These are phyloP conservation scores for Boletus vermiculosoides DNA, from an alignment of 768 basidiomycete genomes.

Conservation along the genomic window DNA sequence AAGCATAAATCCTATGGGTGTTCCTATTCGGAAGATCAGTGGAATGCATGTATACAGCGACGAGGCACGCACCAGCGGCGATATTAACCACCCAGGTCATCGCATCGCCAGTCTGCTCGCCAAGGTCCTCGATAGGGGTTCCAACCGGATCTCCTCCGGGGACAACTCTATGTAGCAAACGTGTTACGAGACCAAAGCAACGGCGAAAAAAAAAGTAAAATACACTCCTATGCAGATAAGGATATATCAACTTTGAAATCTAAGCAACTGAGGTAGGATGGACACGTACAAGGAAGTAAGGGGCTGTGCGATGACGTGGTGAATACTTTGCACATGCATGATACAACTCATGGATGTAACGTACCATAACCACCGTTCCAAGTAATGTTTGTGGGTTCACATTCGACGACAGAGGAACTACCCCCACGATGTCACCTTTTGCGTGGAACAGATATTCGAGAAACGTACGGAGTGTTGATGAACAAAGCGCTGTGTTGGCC, in stretches of 20 bases:
- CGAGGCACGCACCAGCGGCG: background rate
- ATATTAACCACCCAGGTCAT: conserved; percentile 1
- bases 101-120: background rate
- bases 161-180: background rate
- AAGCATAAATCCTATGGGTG: conserved; percentile 48
- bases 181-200: background rate
- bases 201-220: background rate
- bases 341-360: background rate
- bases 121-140: background rate
- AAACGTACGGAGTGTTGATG: background rate
- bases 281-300: conserved; percentile 55
- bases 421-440: background rate
- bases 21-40: conserved; percentile 34
- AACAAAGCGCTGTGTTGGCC: background rate
- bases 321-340: background rate
- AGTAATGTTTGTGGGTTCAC: background rate
- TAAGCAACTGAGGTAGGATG: background rate
- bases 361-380: background rate
- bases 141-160: background rate
- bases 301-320: conserved; percentile 16
- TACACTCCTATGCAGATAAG: conserved; percentile 35
- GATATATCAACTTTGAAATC: background rate
- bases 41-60: background rate
- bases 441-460: background rate
- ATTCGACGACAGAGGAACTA: background rate